Conservation (phyloP, 352 stramenopile species). For the Pythium volutum region DNA sequence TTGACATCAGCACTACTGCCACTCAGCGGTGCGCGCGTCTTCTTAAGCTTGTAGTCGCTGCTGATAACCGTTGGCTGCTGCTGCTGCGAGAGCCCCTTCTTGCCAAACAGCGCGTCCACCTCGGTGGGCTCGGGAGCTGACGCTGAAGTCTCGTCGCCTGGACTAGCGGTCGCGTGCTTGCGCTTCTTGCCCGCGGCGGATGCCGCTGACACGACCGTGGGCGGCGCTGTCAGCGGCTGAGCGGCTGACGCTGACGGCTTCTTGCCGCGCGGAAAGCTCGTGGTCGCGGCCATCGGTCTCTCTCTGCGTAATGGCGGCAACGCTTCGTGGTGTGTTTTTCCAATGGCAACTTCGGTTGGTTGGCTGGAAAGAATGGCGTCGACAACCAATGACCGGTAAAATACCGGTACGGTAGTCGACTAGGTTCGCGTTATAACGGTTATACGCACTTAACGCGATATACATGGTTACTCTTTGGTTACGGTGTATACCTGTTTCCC, state of each 20-base stretch:
- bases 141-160: constrained; percentile 9
- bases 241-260: constrained; percentile 64
- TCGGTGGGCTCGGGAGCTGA: constrained; percentile 22
- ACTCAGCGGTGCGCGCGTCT: constrained; percentile 17
- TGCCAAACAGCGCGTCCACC: constrained; percentile 74
- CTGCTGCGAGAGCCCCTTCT: constrained; percentile 51
- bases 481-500: not conserved
- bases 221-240: constrained; percentile 17
- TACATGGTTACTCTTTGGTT: constrained; percentile 1
- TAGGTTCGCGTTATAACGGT: not conserved
- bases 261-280: constrained; percentile 74
- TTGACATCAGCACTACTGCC: constrained; percentile 11
- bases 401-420: not conserved
- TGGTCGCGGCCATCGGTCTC: constrained; percentile 9
- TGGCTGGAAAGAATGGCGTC: constrained; percentile 1
- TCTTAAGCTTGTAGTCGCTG: constrained; percentile 18
- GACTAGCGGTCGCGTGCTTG: constrained; percentile 33
- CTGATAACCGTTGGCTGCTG: constrained; percentile 22
- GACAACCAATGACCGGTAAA: not conserved
- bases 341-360: constrained; percentile 13
- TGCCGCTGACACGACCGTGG: constrained; percentile 18
- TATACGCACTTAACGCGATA: not conserved
- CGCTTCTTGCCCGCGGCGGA: constrained; percentile 42
- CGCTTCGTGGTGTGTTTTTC: constrained; percentile 5
- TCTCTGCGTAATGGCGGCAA: constrained; percentile 3